A percentile compares a stretch with the other conserved stretches of the same genome.
Evolutionary conservation across 495 filamentous ascomycete genomes (phyloP).

Genomic region (Clavariopsis aquatica): DNA sequence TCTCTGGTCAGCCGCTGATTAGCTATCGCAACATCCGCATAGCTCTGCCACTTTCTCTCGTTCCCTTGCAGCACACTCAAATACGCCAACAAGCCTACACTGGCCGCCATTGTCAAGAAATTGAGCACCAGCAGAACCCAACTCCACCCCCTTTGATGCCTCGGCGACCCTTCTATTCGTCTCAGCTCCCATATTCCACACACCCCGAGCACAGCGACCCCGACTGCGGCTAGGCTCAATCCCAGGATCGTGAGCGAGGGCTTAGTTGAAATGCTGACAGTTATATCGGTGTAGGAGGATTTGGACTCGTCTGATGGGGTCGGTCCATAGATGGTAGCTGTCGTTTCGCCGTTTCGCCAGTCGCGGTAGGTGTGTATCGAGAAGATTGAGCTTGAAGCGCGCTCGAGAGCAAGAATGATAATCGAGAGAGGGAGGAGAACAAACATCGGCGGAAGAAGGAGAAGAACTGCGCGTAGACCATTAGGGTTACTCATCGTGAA

Average conservation of each 20-base stretch:
- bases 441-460: conserved; percentile 18
- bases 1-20: conserved; percentile 12
- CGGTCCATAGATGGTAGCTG: conserved; percentile 4
- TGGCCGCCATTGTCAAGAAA: background rate
- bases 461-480: conserved; percentile 15
- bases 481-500: conserved; percentile 17
- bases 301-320: background rate
- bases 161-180: conserved; percentile 13
- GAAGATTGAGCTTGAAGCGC: conserved; percentile 10
- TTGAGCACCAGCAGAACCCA: conserved; percentile 8
- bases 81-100: conserved; percentile 12
- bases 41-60: conserved; percentile 8
- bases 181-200: conserved; percentile 26
- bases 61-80: conserved; percentile 14
- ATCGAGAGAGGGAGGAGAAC: conserved; percentile 26
- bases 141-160: conserved; percentile 12
- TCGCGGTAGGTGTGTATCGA: background rate
- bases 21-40: conserved; percentile 3
- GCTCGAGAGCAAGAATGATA: conserved; percentile 19
- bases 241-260: conserved; percentile 13
- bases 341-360: background rate
- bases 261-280: background rate
- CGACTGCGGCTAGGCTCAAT: background rate
- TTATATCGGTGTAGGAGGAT: background rate
- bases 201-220: background rate